Conservation (phyloP, 331 rosid species). For the Cydonia oblonga region DNA sequence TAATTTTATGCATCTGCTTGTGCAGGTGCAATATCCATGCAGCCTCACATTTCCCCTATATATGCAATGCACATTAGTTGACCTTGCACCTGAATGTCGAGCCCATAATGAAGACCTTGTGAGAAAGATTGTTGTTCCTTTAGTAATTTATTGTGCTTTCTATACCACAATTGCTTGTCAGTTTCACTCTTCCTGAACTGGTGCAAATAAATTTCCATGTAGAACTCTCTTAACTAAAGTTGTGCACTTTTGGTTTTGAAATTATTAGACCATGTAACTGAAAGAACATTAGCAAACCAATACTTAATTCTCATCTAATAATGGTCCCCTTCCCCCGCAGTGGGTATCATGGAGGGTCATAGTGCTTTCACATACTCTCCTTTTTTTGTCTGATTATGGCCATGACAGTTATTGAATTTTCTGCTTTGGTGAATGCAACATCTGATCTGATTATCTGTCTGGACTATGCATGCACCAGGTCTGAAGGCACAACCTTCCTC, state of each 20-base stretch:
- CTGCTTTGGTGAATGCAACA: not conserved
- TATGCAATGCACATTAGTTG: not conserved
- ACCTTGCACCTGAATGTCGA: not conserved
- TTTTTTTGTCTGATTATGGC: not conserved
- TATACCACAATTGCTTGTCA: not conserved
- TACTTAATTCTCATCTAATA: not conserved
- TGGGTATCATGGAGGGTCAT: not conserved
- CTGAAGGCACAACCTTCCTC: conserved; percentile 72
- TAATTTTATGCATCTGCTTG: not conserved
- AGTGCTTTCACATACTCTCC: not conserved
- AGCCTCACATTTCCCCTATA: not conserved
- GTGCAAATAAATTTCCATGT: not conserved
- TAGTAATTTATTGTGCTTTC: not conserved
- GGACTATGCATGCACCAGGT: conserved; percentile 36
- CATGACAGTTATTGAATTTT: not conserved
- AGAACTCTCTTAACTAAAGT: not conserved
- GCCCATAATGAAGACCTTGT: not conserved
- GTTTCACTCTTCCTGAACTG: not conserved
- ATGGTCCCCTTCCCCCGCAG: not conserved
- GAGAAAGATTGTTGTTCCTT: not conserved
- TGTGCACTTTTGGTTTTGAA: not conserved
- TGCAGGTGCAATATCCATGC: not conserved
- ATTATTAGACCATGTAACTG: not conserved
- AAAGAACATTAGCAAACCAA: not conserved
- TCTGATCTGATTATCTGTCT: conserved; percentile 14